Evolutionary conservation across 805 yeast species (phyloP), one percentile per base, ranked within the genome.

Genomic region (Hanseniaspora mollemarum): DNA sequence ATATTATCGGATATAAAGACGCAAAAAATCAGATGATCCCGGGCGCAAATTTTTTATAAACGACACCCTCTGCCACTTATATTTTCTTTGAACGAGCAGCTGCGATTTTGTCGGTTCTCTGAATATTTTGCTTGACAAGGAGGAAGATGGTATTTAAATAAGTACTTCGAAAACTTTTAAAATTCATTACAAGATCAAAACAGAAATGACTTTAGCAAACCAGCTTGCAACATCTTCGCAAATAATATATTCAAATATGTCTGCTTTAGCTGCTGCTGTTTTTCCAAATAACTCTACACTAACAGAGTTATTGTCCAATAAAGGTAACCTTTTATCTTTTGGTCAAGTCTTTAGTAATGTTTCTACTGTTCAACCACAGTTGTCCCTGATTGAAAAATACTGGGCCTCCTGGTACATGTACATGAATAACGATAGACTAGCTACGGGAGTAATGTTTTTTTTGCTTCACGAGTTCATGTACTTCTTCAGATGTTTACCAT

Each of bases 401-500:
- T 90, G 98, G 98, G 94, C 94, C 12, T 70, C 87, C 21, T 90
- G 85, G 78, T 90, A 87, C 70, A 71, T 78, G 53, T 87, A 79
- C 68, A 76, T 87, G 75, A 75, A 78, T 58, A 90, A 90, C 66
- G 98, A 90, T 67, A 73, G 83, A 31, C 73, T 90, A 55, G 96
- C 97, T 48, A 90, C 97, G 1, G 98, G 97, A 4, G 65, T 87
- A 42, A 68, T 90, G 65, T 81, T 87, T 62, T 86, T 90, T 65
- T 60, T 74, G 37, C 70, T 86, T 51, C 98, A 90, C 67, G 98
- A 90, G 68, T 56, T 83, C 48, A 77, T 85, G 76, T 90, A 90
- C 69, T 90, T 92, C 64, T 92, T 90, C 49, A 78, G 97, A 64
- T 83, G 88, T 62, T 61, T 90, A 56, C 97, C 97, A 19, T 90